Evolutionary conservation across 768 basidiomycete species (phyloP).

Genomic region (Imleria badia): DNA sequence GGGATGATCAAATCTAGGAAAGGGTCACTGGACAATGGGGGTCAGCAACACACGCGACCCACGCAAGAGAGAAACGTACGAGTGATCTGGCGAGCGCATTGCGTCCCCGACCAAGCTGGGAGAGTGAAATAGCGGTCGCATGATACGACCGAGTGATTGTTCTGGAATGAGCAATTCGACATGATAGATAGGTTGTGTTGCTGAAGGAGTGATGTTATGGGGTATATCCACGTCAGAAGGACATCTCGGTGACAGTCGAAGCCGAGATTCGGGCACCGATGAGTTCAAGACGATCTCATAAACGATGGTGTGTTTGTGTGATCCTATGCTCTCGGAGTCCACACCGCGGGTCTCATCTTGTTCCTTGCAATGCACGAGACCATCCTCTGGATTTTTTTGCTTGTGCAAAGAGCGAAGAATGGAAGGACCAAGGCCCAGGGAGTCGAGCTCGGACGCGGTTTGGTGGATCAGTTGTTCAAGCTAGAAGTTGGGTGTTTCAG

Average conservation of each 20-base stretch:
- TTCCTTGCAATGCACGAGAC: neutral
- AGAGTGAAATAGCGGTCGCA: constrained; percentile 2
- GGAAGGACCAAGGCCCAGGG: constrained; percentile 58
- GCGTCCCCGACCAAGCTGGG: neutral
- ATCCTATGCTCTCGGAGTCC: neutral
- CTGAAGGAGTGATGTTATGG: neutral
- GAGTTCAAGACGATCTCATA: constrained; percentile 57
- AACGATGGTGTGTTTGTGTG: constrained; percentile 33
- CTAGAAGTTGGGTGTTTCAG: constrained; percentile 37
- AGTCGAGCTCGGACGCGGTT: constrained; percentile 73
- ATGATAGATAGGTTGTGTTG: constrained; percentile 7
- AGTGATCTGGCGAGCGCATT: neutral
- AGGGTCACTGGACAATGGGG: neutral
- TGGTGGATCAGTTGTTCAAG: constrained; percentile 89
- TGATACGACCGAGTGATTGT: constrained; percentile 4
- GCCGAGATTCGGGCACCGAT: constrained; percentile 53
- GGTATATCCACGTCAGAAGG: neutral
- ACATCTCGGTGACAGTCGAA: constrained; percentile 49
- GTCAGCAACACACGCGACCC: neutral
- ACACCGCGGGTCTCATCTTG: neutral
- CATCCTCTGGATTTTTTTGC: constrained; percentile 11
- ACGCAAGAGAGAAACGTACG: constrained; percentile 7
- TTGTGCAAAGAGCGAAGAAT: constrained; percentile 46
- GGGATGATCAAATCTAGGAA: constrained; percentile 67
- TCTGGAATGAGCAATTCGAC: constrained; percentile 16